Conservation (phyloP, 2,329 filamentous ascomycete species). For the Exserohilum rostratum region DNA sequence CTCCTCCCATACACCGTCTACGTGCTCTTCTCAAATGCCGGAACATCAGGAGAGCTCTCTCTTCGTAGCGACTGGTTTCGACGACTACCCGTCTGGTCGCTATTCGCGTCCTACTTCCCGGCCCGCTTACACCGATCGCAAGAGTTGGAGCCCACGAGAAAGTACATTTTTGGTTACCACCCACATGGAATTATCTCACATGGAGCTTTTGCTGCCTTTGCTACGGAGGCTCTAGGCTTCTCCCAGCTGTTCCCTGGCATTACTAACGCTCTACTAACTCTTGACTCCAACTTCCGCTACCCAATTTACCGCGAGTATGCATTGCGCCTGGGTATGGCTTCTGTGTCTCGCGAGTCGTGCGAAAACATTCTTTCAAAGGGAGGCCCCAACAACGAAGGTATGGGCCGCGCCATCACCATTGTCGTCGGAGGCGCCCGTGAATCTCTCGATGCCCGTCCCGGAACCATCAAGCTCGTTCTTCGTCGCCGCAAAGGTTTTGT, state of each 20-base stretch:
- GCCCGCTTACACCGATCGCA: slow-evolving; percentile 85
- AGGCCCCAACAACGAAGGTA: slow-evolving; percentile 77
- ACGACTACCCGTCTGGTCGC: slow-evolving; percentile 76
- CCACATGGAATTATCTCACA: slow-evolving; percentile 97
- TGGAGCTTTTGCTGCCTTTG: slow-evolving; percentile 91
- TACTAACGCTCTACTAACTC: slow-evolving; percentile 87
- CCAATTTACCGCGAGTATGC: slow-evolving; percentile 94
- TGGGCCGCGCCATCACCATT: slow-evolving; percentile 95
- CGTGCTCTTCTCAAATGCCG: slow-evolving; percentile 78
- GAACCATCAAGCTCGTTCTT: slow-evolving; percentile 77
- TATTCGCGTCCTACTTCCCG: slow-evolving; percentile 93
- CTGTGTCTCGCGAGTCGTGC: slow-evolving; percentile 90
- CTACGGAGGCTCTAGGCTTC: slow-evolving; percentile 88
- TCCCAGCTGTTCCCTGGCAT: slow-evolving; percentile 89
- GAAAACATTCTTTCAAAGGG: slow-evolving; percentile 84
- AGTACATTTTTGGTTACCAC: slow-evolving; percentile 97
- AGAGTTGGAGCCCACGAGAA: slow-evolving; percentile 77
- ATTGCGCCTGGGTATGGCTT: slow-evolving; percentile 83
- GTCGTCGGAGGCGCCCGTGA: slow-evolving; percentile 92
- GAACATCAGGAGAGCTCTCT: slow-evolving; percentile 74
- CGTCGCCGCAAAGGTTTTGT: slow-evolving; percentile 88
- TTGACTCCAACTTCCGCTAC: slow-evolving; percentile 95
- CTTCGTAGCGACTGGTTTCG: slow-evolving; percentile 78
- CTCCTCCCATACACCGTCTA: slow-evolving; percentile 80
- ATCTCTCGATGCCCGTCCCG: slow-evolving; percentile 84